These are phyloP conservation scores for Mucor piriformis DNA, from an alignment of 371 early-diverging fungal species.

Conservation along the genomic window DNA sequence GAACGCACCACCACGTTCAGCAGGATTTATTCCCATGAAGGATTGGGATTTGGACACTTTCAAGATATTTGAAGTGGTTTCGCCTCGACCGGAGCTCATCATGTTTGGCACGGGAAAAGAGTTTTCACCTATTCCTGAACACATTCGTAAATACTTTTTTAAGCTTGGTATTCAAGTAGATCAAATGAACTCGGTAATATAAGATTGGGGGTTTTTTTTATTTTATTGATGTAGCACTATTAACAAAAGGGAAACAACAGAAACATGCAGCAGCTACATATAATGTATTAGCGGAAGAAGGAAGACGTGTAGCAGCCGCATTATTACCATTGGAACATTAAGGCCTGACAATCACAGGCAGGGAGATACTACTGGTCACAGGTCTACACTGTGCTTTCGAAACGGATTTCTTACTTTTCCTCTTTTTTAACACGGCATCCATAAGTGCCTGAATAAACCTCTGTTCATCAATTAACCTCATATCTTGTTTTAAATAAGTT, in stretches of 20 bases:
- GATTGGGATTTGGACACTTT: conserved; percentile 45
- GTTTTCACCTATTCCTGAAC: conserved; percentile 57
- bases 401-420: conserved; percentile 3
- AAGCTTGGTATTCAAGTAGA: conserved; percentile 63
- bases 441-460: conserved; percentile 27
- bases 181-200: conserved; percentile 67
- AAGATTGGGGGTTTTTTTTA: conserved; percentile 4
- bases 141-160: conserved; percentile 54
- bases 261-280: conserved; percentile 67
- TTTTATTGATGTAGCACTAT: neutral
- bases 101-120: conserved; percentile 61
- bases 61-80: conserved; percentile 52
- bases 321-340: conserved; percentile 49
- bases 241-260: conserved; percentile 28
- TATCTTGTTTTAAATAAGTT: conserved; percentile 10
- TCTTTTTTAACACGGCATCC: conserved; percentile 21
- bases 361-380: conserved; percentile 4
- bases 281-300: conserved; percentile 67
- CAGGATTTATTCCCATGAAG: conserved; percentile 30
- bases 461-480: conserved; percentile 25
- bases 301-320: conserved; percentile 62
- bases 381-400: neutral
- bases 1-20: conserved; percentile 41
- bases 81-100: conserved; percentile 58
- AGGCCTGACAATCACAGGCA: conserved; percentile 5